phyloP scores from a whole-genome alignment of 2,329 filamentous ascomycete species.

The Fusarium coicis region DNA sequence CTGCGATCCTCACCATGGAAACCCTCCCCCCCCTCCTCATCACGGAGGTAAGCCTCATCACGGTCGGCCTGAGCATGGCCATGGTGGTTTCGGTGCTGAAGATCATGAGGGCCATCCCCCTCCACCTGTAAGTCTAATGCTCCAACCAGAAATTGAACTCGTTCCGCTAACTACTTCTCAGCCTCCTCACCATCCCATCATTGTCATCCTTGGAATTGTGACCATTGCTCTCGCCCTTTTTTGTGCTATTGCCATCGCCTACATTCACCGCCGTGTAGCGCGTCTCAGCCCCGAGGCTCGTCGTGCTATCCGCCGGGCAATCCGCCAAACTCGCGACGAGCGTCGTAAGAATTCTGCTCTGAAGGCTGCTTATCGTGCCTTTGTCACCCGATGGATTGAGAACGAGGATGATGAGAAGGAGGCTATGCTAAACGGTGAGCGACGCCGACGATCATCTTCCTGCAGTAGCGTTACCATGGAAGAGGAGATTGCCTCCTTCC shows the following conservation, averaged over 20 bases:
- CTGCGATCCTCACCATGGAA: conserved; percentile 24
- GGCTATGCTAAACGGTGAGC: conserved; percentile 32
- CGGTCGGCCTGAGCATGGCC: conserved; percentile 37
- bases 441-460: conserved; percentile 24
- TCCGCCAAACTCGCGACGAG: conserved; percentile 41
- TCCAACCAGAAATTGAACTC: not conserved
- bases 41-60: conserved; percentile 35
- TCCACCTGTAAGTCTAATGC: conserved; percentile 34
- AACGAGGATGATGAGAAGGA: conserved; percentile 40
- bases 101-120: conserved; percentile 18
- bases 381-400: conserved; percentile 46
- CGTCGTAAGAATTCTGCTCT: conserved; percentile 43
- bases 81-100: conserved; percentile 18
- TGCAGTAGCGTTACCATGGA: conserved; percentile 53
- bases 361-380: conserved; percentile 44
- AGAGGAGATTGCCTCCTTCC: conserved; percentile 61
- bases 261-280: conserved; percentile 38
- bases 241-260: conserved; percentile 39
- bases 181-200: conserved; percentile 26
- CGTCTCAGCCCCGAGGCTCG: conserved; percentile 33
- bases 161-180: conserved; percentile 3
- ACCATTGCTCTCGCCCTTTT: conserved; percentile 42
- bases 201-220: conserved; percentile 42
- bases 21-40: conserved; percentile 36
- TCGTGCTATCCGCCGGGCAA: conserved; percentile 40